Percentiles rank a stretch among this genome's conserved stretches.
phyloP scores from a whole-genome alignment of 2,329 filamentous ascomycete genomes.

The Aschersonia sp. region DNA sequence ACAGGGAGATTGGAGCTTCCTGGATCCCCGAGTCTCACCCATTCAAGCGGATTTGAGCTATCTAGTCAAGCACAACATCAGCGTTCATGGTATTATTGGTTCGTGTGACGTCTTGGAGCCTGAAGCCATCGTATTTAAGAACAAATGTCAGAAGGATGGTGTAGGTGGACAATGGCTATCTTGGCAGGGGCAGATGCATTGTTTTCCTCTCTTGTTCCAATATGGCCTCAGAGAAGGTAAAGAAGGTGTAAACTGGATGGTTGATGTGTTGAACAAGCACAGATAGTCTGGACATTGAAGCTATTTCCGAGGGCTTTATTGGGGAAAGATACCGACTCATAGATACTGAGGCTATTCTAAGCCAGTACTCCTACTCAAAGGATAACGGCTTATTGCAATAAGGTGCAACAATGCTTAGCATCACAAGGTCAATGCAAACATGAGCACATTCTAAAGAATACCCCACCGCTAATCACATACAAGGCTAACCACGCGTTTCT shows the following conservation, averaged over 20 bases:
- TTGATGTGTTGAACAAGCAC: not conserved
- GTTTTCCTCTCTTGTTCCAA: slow-evolving; percentile 34
- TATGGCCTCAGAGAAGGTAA: slow-evolving; percentile 32
- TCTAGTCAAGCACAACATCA: slow-evolving; percentile 17
- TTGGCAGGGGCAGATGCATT: slow-evolving; percentile 48
- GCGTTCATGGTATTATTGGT: slow-evolving; percentile 36
- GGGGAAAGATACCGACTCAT: no score
- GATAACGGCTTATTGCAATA: no score
- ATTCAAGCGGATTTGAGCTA: slow-evolving; percentile 25
- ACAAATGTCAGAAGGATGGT: slow-evolving; percentile 25
- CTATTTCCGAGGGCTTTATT: not conserved
- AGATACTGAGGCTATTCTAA: no score
- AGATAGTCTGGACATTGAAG: not conserved
- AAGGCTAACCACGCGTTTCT: no score
- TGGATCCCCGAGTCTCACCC: slow-evolving; percentile 32
- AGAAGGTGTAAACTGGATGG: not conserved
- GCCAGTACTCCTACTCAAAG: no score
- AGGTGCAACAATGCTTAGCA: no score
- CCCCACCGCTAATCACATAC: no score
- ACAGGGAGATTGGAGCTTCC: not conserved
- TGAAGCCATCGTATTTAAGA: slow-evolving; percentile 32
- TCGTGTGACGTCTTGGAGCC: slow-evolving; percentile 37
- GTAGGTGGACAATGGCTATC: slow-evolving; percentile 39
- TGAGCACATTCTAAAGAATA: no score
- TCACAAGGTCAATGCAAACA: no score